A percentile compares a stretch with the other conserved stretches of the same genome.
These are phyloP conservation scores for Rhizopogon parksii DNA, from an alignment of 1,284 basidiomycete species.

Conservation along the genomic window DNA sequence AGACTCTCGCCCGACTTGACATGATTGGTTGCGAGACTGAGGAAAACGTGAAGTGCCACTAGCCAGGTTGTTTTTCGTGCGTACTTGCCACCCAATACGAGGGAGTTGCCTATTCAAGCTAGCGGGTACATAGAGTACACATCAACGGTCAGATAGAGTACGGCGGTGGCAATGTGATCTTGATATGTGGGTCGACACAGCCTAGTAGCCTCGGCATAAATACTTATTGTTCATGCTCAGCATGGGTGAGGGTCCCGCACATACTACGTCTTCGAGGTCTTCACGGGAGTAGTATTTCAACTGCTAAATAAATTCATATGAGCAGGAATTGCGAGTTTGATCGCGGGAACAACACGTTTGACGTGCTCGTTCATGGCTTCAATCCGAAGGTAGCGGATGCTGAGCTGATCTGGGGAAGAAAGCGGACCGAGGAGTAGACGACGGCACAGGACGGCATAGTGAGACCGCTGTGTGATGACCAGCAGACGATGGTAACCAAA, in stretches of 20 bases:
- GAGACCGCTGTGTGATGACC: slow-evolving; percentile 13
- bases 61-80: neutral
- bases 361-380: too few relatives aligned
- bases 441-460: neutral
- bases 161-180: neutral
- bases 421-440: neutral
- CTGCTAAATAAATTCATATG: too few relatives aligned
- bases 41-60: neutral
- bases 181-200: neutral
- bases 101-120: neutral
- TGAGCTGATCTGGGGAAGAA: neutral
- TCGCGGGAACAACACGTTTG: neutral
- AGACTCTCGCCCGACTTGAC: neutral
- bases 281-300: too few relatives aligned
- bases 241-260: too few relatives aligned
- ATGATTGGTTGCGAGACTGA: neutral
- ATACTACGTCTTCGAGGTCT: too few relatives aligned
- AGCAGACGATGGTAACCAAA: slow-evolving; percentile 23
- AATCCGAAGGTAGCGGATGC: neutral
- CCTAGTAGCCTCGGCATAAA: neutral
- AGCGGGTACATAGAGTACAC: too few relatives aligned
- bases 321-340: too few relatives aligned
- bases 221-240: too few relatives aligned
- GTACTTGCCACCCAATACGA: neutral
- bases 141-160: neutral